A percentile compares a stretch with the other conserved stretches of the same genome.
Evolutionary conservation across 106 monocot genomes (phyloP).

Genomic region (Chionographis japonica): DNA sequence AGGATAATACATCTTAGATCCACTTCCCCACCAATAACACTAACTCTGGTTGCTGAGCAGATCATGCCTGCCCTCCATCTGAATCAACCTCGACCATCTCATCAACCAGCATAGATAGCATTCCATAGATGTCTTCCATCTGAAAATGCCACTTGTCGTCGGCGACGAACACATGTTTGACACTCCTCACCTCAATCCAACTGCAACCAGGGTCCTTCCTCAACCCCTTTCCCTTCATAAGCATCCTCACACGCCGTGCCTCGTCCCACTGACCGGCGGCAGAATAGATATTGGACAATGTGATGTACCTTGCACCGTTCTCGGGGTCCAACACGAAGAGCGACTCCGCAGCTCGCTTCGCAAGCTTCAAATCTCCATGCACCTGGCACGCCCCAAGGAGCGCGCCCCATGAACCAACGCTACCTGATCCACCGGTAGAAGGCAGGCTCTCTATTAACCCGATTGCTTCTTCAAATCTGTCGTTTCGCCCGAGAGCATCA

Average conservation of each 20-base stretch:
- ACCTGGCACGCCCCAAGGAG: conserved; percentile 53
- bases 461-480: conserved; percentile 36
- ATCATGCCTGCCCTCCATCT: too few species aligned
- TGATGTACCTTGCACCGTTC: conserved; percentile 61
- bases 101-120: conserved; percentile 28
- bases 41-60: too few species aligned
- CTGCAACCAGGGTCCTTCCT: conserved; percentile 55
- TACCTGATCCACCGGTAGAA: conserved; percentile 5
- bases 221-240: conserved; percentile 63
- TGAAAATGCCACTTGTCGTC: conserved; percentile 38
- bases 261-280: conserved; percentile 62
- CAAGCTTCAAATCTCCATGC: conserved; percentile 55
- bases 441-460: conserved; percentile 35
- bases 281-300: conserved; percentile 62
- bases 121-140: conserved; percentile 37
- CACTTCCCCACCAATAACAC: too few species aligned
- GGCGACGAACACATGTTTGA: conserved; percentile 41
- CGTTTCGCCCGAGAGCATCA: conserved; percentile 50
- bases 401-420: conserved; percentile 54
- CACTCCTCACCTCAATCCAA: conserved; percentile 56
- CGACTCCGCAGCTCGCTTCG: conserved; percentile 35
- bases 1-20: too few species aligned
- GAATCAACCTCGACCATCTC: conserved; percentile 19
- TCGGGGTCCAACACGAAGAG: conserved; percentile 50
- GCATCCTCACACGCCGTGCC: conserved; percentile 26